Evolutionary conservation across 176 grass and related monocot genomes (phyloP).

Genomic region (Oryza meridionalis): DNA sequence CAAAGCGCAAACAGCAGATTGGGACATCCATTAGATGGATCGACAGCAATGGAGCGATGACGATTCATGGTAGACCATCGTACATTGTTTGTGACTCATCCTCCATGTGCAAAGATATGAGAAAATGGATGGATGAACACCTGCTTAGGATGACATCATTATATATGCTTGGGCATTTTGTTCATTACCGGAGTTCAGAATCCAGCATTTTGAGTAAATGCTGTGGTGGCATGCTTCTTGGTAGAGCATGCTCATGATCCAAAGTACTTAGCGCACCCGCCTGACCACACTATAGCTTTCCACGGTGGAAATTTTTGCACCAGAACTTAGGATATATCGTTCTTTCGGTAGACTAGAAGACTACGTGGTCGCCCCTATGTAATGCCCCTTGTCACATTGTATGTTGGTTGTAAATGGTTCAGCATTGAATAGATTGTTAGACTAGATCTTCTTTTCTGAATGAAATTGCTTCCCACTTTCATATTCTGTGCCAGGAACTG

Average conservation of each 20-base stretch:
- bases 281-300: conserved; percentile 60
- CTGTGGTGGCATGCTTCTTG: conserved; percentile 35
- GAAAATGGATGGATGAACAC: conserved; percentile 51
- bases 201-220: conserved; percentile 47
- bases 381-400: conserved; percentile 54
- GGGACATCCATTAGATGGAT: conserved; percentile 43
- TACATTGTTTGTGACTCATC: neutral
- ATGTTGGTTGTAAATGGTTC: conserved; percentile 63
- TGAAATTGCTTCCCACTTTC: conserved; percentile 40
- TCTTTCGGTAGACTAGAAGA: conserved; percentile 44
- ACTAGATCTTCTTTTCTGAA: conserved; percentile 49
- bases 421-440: conserved; percentile 68
- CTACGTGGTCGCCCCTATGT: conserved; percentile 37
- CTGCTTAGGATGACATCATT: conserved; percentile 39
- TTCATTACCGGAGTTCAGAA: conserved; percentile 23
- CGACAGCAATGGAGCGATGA: neutral
- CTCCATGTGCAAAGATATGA: conserved; percentile 15
- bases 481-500: conserved; percentile 29
- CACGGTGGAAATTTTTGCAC: conserved; percentile 58
- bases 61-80: neutral
- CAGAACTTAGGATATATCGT: conserved; percentile 52
- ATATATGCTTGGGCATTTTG: conserved; percentile 31
- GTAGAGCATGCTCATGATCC: conserved; percentile 39
- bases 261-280: conserved; percentile 17
- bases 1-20: conserved; percentile 17